Evolutionary conservation across 306 rosid species (phyloP), one percentile per base, ranked within the genome.

Genomic region (Senna siamea): DNA sequence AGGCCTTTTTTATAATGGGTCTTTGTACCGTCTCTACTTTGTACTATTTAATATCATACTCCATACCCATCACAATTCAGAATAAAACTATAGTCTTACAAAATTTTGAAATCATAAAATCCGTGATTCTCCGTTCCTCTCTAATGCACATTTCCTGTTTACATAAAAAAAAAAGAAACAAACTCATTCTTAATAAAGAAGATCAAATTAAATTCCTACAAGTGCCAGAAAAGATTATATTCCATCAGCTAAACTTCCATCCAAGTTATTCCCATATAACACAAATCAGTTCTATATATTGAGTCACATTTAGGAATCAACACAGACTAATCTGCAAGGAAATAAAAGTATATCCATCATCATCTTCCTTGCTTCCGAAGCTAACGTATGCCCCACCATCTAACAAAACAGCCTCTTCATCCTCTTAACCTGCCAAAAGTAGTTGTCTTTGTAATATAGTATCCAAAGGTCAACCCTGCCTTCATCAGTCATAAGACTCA

Each of bases 261-360:
- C 3, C 2, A 83, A 83, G 84, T 67, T 71, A 72, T 76, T 72
- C 84, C 60, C 56, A 53, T 46, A 70, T 38, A 65, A 66, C 70
- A 75, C 56, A 74, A 59, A 2, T 17, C 63, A 12, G 41, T 22
- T 71, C 41, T 46, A 71, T 66, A 56, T 63, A 50, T 68, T 74
- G 66, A 77, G 57, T 54, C 75, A 10, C 63, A 59, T 60, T 65
- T 56, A 54, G 58, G 48, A 79, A 79, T 70, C 76, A 83, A 46
- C 74, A 76, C 35, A 44, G 23, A 53, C 54, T 60, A 43, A 61
- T 34, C 70, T 60, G 74, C 77, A 72, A 66, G 66, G 41, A 28
- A 83, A 40, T 37, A 57, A 18, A 41, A 62, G 75, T 41, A 32
- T 66, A 74, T 72, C 37, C 52, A 30, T 54, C 63, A 47, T 62